Conservation (phyloP, 2,329 filamentous ascomycete species). For the Teratosphaeria destructans region DNA sequence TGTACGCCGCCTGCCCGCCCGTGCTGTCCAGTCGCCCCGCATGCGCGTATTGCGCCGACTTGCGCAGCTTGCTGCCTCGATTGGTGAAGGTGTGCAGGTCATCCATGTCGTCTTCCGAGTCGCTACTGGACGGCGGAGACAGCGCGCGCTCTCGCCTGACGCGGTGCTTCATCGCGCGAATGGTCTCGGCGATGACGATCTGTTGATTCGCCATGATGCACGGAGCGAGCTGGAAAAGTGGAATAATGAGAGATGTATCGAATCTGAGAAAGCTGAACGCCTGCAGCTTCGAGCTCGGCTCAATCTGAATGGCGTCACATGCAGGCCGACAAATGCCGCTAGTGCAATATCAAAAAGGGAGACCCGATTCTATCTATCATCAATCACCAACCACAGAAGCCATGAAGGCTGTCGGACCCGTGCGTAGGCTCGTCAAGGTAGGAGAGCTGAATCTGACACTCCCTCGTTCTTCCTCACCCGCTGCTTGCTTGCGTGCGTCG, state of each 20-base stretch:
- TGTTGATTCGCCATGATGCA: conserved; percentile 45
- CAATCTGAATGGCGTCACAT: background rate
- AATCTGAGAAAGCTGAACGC: no score
- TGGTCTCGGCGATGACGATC: conserved; percentile 54
- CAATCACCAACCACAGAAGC: background rate
- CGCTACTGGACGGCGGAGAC: conserved; percentile 42
- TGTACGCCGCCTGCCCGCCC: conserved; percentile 38
- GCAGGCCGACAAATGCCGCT: background rate
- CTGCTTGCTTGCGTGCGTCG: background rate
- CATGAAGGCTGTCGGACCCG: background rate
- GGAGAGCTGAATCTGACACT: background rate
- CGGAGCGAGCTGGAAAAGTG: background rate
- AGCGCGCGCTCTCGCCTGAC: conserved; percentile 35
- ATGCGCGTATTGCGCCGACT: conserved; percentile 59
- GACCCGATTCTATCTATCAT: background rate
- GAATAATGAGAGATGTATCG: background rate
- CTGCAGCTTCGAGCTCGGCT: background rate
- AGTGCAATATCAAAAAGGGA: background rate
- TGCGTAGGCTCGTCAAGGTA: background rate
- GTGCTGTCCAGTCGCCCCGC: conserved; percentile 59
- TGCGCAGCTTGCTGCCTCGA: conserved; percentile 70
- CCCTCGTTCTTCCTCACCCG: background rate
- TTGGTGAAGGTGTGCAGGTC: conserved; percentile 51
- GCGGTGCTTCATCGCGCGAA: conserved; percentile 58
- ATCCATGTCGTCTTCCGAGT: conserved; percentile 67